A percentile compares a stretch with the other conserved stretches of the same genome.
Evolutionary conservation across 192 early-diverging fungal species (phyloP).

Genomic region (Backusella circina): DNA sequence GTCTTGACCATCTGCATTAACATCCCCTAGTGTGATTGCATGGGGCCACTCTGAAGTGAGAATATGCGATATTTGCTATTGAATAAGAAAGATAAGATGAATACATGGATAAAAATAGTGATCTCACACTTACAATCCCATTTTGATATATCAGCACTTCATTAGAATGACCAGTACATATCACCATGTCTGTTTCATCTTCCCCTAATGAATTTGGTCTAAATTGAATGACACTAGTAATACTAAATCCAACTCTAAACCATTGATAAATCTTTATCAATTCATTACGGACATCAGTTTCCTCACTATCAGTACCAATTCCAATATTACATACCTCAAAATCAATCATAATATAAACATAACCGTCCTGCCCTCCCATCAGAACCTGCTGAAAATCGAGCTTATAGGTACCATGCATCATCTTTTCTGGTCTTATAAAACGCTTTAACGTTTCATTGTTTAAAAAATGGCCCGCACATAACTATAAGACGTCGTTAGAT

Average conservation of each 20-base stretch:
- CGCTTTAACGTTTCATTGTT: not conserved
- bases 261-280: constrained; percentile 22
- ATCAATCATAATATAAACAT: constrained; percentile 26
- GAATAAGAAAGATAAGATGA: not conserved
- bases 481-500: not conserved
- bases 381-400: constrained; percentile 19
- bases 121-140: constrained; percentile 17
- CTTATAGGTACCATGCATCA: not conserved
- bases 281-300: not conserved
- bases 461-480: constrained; percentile 33
- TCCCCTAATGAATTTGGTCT: constrained; percentile 17
- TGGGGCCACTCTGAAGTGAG: constrained; percentile 31
- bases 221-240: constrained; percentile 20
- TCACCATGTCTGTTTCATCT: constrained; percentile 25
- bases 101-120: not conserved
- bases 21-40: constrained; percentile 31
- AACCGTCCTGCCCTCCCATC: constrained; percentile 31
- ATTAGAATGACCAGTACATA: constrained; percentile 35
- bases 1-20: constrained; percentile 32
- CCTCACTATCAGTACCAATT: not conserved
- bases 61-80: constrained; percentile 22
- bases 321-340: constrained; percentile 22
- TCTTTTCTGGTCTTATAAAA: constrained; percentile 1
- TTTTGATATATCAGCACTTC: constrained; percentile 30
- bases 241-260: constrained; percentile 22